Evolutionary conservation across 1,284 basidiomycete genomes (phyloP), one percentile per base, ranked within the genome.

Genomic region (Phlebopus sp.): DNA sequence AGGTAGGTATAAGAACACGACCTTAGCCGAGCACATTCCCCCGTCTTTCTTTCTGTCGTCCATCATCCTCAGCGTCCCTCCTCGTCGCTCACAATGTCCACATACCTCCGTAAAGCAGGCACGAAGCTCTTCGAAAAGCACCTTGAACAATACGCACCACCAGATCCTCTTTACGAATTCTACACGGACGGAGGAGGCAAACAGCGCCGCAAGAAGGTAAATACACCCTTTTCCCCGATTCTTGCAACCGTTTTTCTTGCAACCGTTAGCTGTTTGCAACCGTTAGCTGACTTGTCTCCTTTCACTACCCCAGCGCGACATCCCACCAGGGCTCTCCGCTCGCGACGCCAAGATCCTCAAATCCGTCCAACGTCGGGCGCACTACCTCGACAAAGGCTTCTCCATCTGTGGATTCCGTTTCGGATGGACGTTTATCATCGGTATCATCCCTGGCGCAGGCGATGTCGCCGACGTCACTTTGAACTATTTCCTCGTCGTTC

Each of bases 321-420:
- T 84, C 0, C 92, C 92, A 0, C 82, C 84, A 7, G 93, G 92
- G 0, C 77, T 97, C 3, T 89, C 90, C 0, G 68, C 76, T 27
- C 77, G 85, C 27, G 92, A 97, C 53, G 78, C 78, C n/a, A 82
- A 82, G 55, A 84, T 92, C 43, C 74, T 94, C 44, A 78, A 77
- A 56, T 80, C 84, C 15, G 82, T 95, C 37, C 82, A 90, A 63
- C 73, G 76, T 44, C 77, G 94, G 7, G 94, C 95, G 0, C 92
- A 94, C 63, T 82, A 87, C 62, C 86, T 98, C 47, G 95, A 98
- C 75, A 95, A 93, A 68, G 88, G 91, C 6, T 90, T 97, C 73
- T 75, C 66, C 40, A 46, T 97, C 9, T 91, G 86, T 57, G 92
- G 94, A 2, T 69, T 97, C 51, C 81, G 83, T 8, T 93, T 97